A percentile compares a stretch with the other conserved stretches of the same genome.
phyloP scores from a whole-genome alignment of 805 yeast species.

The Pichia nakasei region DNA sequence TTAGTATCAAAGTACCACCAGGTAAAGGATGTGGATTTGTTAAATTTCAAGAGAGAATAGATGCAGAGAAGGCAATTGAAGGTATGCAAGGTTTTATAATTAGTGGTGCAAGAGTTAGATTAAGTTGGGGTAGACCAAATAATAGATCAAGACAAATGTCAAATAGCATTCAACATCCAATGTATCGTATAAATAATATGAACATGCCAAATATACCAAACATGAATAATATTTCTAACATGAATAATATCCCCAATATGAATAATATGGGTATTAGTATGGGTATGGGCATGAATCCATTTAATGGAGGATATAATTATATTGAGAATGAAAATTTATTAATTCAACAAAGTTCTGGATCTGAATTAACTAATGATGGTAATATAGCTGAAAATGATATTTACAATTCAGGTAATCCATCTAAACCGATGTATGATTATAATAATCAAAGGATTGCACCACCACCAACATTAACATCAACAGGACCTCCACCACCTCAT shows the following conservation, averaged over 20 bases:
- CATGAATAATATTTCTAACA: no score
- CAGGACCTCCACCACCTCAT: neutral
- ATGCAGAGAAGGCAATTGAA: slow-evolving; percentile 69
- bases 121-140: slow-evolving; percentile 63
- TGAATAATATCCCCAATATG: no score
- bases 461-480: neutral
- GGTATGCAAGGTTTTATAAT: slow-evolving; percentile 74
- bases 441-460: neutral
- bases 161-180: slow-evolving; percentile 13
- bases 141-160: slow-evolving; percentile 14
- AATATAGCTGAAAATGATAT: neutral
- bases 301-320: neutral
- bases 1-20: slow-evolving; percentile 65
- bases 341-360: neutral
- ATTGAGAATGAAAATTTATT: neutral
- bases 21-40: slow-evolving; percentile 79
- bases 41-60: slow-evolving; percentile 54
- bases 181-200: neutral
- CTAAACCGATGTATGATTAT: no score
- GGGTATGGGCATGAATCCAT: neutral
- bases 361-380: neutral
- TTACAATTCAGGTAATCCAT: neutral
- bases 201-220: no score
- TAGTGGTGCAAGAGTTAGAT: slow-evolving; percentile 63
- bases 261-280: neutral